phyloP scores from a whole-genome alignment of 1,139 yeast species.

The Candida sp. region DNA sequence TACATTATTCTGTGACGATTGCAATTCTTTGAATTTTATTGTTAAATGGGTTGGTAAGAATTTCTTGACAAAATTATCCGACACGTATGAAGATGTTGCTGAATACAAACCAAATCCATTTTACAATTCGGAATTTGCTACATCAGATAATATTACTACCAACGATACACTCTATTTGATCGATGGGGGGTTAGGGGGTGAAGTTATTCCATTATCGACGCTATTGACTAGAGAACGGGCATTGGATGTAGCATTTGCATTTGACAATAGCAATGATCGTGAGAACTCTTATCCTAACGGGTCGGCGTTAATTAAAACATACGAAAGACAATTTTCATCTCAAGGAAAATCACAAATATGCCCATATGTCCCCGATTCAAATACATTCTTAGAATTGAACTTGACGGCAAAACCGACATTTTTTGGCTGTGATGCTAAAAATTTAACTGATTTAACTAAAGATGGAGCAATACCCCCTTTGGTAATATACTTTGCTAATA shows the following conservation, averaged over 20 bases:
- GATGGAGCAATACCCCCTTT: slow-evolving; percentile 36
- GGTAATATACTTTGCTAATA: slow-evolving; percentile 35
- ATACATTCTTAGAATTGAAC: slow-evolving; percentile 42
- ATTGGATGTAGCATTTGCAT: slow-evolving; percentile 36
- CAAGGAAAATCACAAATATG: slow-evolving; percentile 60
- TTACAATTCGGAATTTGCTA: slow-evolving; percentile 40
- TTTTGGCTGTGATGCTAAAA: slow-evolving; percentile 39
- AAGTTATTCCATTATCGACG: slow-evolving; percentile 33
- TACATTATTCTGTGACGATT: slow-evolving; percentile 47
- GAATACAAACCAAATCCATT: slow-evolving; percentile 51
- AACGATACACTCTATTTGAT: slow-evolving; percentile 34
- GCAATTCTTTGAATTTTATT: slow-evolving; percentile 46
- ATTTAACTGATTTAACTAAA: slow-evolving; percentile 30
- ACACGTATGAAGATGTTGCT: slow-evolving; percentile 35
- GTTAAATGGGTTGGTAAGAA: slow-evolving; percentile 41
- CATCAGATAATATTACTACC: slow-evolving; percentile 23
- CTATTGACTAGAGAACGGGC: slow-evolving; percentile 32
- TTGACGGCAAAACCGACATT: slow-evolving; percentile 28
- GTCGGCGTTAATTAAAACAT: slow-evolving; percentile 34
- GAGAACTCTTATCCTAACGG: slow-evolving; percentile 31
- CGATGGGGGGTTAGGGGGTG: slow-evolving; percentile 44
- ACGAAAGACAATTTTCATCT: slow-evolving; percentile 58
- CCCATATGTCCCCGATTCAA: slow-evolving; percentile 76
- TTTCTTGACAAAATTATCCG: slow-evolving; percentile 44
- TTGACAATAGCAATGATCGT: slow-evolving; percentile 33